A percentile compares a stretch with the other conserved stretches of the same genome.
These are phyloP conservation scores for Eucalyptus sp. DNA, from an alignment of 345 rosid species.

Conservation along the genomic window DNA sequence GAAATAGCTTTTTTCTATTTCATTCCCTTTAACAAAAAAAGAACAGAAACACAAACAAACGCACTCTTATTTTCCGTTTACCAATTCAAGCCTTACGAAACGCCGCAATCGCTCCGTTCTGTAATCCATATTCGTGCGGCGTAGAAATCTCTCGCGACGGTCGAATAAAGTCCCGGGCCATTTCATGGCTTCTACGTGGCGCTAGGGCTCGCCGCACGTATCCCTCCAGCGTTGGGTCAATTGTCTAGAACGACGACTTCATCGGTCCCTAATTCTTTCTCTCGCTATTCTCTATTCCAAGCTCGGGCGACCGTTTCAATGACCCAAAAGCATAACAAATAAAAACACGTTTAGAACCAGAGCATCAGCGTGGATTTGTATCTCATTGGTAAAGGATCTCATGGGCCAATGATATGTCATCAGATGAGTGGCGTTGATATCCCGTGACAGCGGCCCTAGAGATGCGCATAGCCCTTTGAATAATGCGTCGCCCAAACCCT, in stretches of 20 bases:
- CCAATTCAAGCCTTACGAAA: neutral
- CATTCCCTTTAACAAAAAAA: too few relatives aligned
- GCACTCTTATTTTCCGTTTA: neutral
- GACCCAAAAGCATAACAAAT: neutral
- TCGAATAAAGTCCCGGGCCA: neutral
- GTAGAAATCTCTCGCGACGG: neutral
- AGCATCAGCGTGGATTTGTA: neutral
- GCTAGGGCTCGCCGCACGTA: neutral
- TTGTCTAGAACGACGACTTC: neutral
- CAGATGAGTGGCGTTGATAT: neutral
- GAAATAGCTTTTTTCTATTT: too few relatives aligned
- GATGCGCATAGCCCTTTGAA: neutral
- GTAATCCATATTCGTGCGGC: neutral
- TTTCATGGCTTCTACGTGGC: neutral
- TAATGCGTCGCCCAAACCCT: neutral
- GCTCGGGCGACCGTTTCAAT: neutral
- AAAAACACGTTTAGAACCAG: neutral
- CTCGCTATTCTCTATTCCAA: neutral
- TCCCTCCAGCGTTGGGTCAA: neutral
- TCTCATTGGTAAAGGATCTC: neutral
- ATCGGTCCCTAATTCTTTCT: neutral
- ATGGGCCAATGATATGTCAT: neutral
- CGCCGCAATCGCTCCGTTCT: neutral
- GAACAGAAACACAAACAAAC: too few relatives aligned
- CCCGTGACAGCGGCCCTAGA: neutral